Evolutionary conservation across 768 basidiomycete genomes (phyloP), one percentile per base, ranked within the genome.

Genomic region (Kwoniella europaea): DNA sequence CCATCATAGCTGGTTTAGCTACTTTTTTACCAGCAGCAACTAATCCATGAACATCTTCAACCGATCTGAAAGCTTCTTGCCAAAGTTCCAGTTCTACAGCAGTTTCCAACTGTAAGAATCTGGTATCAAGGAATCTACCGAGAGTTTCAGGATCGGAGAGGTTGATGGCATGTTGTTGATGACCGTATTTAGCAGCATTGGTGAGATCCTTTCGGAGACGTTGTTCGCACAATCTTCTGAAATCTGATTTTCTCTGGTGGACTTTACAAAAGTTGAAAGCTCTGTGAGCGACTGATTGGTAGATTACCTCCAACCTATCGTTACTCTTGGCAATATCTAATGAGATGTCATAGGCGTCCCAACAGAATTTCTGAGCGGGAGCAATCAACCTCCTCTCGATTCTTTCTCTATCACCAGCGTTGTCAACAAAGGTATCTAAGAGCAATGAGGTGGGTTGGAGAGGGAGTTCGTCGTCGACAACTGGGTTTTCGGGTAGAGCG

Each of bases 1-100:
- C 93, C 95, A 98, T 98, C 94, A 98, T 96, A 13, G 90, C 88
- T 0, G 93, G 93, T 43, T 93, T 90, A 1, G 94, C 93, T 0
- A 92, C 89, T 84, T 94, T 96, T 84, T 96, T 96, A 35, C 92
- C 91, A 35, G 65, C 18, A 15, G 81, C 81, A 74, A 99, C 89
- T 44, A 98, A 88, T 78, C 94, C 94, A 86, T 98, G 96, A 50
- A 98, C 92, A 83, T 99, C 96, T 84, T 99, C 96, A 71, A 98
- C 94, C 53, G 93, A 94, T 71, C 96, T 91, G 88, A 98, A 99
- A 10, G 94, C 96, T 80, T 98, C 96, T 80, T 98, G 95, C 96
- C 96, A 99, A 29, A 99, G 88, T 85, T 99, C 96, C 73, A 99
- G 90, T 83, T 98, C 94, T 76, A 98, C 94, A 1, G 94, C 94